Conservation (phyloP, 2,329 filamentous ascomycete species). For the Phialocephala subalpina region DNA sequence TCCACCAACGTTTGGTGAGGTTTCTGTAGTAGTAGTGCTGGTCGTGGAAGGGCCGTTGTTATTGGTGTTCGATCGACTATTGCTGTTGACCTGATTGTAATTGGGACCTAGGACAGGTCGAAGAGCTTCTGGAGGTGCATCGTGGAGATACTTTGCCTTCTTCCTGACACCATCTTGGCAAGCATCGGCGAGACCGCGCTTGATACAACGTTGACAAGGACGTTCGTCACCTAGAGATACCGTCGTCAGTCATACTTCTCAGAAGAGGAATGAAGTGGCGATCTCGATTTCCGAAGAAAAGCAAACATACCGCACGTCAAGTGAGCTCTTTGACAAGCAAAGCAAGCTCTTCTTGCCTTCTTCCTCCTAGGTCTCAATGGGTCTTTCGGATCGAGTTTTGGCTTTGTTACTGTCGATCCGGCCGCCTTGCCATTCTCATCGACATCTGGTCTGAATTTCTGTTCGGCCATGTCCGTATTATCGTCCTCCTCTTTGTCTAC, state of each 20-base stretch:
- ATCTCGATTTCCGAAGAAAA: conserved; percentile 29
- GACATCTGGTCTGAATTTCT: conserved; percentile 41
- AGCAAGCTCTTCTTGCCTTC: conserved; percentile 95
- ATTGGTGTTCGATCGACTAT: conserved; percentile 45
- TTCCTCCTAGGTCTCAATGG: conserved; percentile 88
- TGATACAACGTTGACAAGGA: conserved; percentile 92
- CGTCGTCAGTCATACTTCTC: conserved; percentile 4
- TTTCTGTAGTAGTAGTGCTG: conserved; percentile 40
- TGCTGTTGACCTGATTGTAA: conserved; percentile 65
- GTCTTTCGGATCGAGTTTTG: conserved; percentile 83
- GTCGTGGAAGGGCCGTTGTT: conserved; percentile 33
- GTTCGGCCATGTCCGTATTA: conserved; percentile 44
- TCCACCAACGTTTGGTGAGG: conserved; percentile 36
- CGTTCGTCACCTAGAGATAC: conserved; percentile 81
- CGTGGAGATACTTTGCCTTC: conserved; percentile 98
- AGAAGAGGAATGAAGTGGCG: neutral
- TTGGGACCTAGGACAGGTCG: conserved; percentile 82
- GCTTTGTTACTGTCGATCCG: conserved; percentile 60
- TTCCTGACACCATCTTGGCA: conserved; percentile 98
- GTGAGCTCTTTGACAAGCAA: conserved; percentile 96
- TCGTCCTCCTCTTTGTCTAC: conserved; percentile 44
- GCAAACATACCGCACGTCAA: conserved; percentile 90
- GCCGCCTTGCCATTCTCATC: conserved; percentile 42
- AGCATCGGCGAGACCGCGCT: conserved; percentile 86
- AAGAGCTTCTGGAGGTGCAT: conserved; percentile 88